Evolutionary conservation across 2,329 filamentous ascomycete genomes (phyloP).

Genomic region (Chaetomium strumarium): DNA sequence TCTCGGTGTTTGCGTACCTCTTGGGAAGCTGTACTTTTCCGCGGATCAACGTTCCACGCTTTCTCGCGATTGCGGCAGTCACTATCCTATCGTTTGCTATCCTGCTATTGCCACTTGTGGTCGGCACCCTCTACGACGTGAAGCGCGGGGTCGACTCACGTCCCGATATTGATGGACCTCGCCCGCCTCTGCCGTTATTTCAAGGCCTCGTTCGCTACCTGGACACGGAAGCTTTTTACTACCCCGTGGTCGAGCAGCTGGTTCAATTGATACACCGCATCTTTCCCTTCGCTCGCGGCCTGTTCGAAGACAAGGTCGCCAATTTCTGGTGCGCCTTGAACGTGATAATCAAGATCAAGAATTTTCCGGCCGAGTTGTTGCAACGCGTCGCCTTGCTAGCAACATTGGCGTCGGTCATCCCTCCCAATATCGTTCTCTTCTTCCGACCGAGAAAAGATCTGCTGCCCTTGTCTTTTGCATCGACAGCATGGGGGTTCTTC

Average conservation of each 20-base stretch:
- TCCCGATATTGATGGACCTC: conserved; percentile 51
- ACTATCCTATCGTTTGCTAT: conserved; percentile 69
- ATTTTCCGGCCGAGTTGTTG: conserved; percentile 64
- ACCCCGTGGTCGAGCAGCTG: conserved; percentile 70
- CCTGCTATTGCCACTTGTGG: conserved; percentile 67
- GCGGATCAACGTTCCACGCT: conserved; percentile 57
- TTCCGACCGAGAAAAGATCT: conserved; percentile 69
- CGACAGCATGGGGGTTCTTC: conserved; percentile 94
- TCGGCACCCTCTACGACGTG: conserved; percentile 64
- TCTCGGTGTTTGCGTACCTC: conserved; percentile 85
- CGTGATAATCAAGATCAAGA: conserved; percentile 77
- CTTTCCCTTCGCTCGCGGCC: conserved; percentile 89
- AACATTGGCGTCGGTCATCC: conserved; percentile 70
- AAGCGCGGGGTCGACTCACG: conserved; percentile 56
- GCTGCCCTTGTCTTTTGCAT: conserved; percentile 72
- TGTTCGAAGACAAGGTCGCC: conserved; percentile 98
- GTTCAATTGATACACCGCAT: conserved; percentile 84
- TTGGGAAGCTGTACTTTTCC: conserved; percentile 82
- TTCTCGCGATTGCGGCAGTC: conserved; percentile 68
- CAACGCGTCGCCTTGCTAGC: conserved; percentile 69
- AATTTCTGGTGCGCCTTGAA: conserved; percentile 97
- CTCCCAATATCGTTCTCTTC: conserved; percentile 75
- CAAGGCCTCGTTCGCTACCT: conserved; percentile 52
- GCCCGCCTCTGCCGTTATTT: conserved; percentile 58
- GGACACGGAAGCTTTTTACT: conserved; percentile 62